phyloP scores from a whole-genome alignment of 2,329 filamentous ascomycete genomes.

The Neodidymelliopsis sp. region DNA sequence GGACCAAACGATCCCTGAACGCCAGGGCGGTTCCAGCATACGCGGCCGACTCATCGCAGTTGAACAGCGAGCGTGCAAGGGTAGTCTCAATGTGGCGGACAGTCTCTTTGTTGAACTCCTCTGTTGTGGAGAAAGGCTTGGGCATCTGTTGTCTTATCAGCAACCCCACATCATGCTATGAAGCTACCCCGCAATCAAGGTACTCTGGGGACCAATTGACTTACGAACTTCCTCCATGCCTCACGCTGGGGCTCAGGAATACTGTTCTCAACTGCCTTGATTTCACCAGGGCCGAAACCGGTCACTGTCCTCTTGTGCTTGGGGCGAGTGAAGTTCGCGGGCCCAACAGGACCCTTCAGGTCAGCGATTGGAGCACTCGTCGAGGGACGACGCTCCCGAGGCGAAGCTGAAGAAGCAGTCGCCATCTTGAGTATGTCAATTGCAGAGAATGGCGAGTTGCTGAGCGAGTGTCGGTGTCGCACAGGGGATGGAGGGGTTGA shows the following conservation, averaged over 20 bases:
- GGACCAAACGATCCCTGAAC: conserved; percentile 89
- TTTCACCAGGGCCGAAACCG: conserved; percentile 87
- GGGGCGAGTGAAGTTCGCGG: conserved; percentile 79
- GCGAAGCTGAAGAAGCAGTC: conserved; percentile 48
- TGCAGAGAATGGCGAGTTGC: conserved; percentile 34
- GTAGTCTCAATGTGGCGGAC: conserved; percentile 97
- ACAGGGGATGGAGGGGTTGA: conserved; percentile 40
- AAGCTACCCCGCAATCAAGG: conserved; percentile 28
- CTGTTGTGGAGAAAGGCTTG: conserved; percentile 75
- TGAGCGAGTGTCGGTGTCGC: conserved; percentile 31
- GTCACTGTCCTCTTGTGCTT: conserved; percentile 99
- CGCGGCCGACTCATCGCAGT: conserved; percentile 92
- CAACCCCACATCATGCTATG: conserved; percentile 7
- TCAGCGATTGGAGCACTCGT: conserved; percentile 84
- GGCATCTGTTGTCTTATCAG: conserved; percentile 58
- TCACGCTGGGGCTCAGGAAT: conserved; percentile 89
- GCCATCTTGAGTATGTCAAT: conserved; percentile 45
- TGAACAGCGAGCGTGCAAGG: conserved; percentile 93
- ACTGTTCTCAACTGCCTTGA: conserved; percentile 89
- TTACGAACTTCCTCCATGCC: conserved; percentile 71
- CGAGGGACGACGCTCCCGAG: conserved; percentile 81
- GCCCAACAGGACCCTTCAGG: conserved; percentile 84
- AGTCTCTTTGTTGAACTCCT: conserved; percentile 83
- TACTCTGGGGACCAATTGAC: conserved; percentile 32
- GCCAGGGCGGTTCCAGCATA: conserved; percentile 92